Conservation (phyloP, 148 eudicot genomes). For the Fallopia convolvulus region DNA sequence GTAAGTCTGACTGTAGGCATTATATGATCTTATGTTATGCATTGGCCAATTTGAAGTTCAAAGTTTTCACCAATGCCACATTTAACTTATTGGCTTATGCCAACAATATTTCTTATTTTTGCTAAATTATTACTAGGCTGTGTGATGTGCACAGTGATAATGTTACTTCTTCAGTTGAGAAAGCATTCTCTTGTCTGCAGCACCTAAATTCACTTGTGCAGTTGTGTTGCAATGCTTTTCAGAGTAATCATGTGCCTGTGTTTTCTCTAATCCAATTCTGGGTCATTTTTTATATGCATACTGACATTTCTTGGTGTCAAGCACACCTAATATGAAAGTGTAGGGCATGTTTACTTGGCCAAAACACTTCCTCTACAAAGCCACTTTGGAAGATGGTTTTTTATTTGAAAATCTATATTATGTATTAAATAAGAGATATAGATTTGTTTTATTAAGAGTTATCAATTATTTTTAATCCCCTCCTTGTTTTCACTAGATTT, state of each 20-base stretch:
- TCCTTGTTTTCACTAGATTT: background rate
- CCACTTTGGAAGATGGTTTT: background rate
- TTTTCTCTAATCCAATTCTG: background rate
- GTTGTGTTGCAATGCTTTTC: background rate
- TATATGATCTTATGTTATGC: background rate
- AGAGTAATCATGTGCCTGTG: background rate
- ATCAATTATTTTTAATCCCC: background rate
- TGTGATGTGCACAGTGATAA: background rate
- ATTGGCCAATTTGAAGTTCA: background rate
- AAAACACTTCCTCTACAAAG: background rate
- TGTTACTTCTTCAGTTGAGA: background rate
- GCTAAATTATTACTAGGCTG: background rate
- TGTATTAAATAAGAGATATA: background rate
- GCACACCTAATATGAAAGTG: background rate
- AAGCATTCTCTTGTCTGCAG: background rate
- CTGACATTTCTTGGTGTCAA: background rate
- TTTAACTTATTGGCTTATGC: background rate
- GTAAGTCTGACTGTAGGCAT: conserved; percentile 26
- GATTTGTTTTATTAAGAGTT: background rate
- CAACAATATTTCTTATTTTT: background rate
- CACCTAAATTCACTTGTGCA: background rate
- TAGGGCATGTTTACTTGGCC: background rate
- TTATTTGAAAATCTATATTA: background rate
- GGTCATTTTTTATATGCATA: background rate
- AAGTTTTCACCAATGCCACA: background rate